A percentile compares a stretch with the other conserved stretches of the same genome.
These are phyloP conservation scores for Cyclanthera cordifolia DNA, from an alignment of 306 rosid genomes.

Conservation along the genomic window DNA sequence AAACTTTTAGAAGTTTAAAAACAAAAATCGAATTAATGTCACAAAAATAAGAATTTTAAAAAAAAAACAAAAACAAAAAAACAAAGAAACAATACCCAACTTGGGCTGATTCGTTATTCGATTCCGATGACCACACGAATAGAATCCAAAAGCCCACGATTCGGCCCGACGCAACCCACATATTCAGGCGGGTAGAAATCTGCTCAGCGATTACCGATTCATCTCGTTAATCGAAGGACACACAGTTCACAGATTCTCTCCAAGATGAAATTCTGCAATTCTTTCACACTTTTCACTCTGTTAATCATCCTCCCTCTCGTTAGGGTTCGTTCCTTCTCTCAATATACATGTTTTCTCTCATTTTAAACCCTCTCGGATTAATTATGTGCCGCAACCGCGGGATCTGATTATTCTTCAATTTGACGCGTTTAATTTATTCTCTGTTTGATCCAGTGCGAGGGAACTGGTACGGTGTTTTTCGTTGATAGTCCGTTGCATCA, in stretches of 20 bases:
- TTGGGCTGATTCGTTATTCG: neutral
- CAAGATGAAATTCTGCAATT: constrained; percentile 16
- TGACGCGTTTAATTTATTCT: neutral
- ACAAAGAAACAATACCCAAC: neutral
- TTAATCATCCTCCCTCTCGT: constrained; percentile 23
- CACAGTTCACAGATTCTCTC: constrained; percentile 10
- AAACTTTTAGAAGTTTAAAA: too few species aligned
- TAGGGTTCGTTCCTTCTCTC: constrained; percentile 24
- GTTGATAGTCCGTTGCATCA: constrained; percentile 31
- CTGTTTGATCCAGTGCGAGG: constrained; percentile 26
- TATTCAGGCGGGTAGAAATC: constrained; percentile 1
- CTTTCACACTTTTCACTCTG: constrained; percentile 17
- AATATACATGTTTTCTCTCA: neutral
- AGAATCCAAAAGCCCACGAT: constrained; percentile 11
- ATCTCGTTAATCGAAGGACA: constrained; percentile 7
- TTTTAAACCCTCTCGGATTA: neutral
- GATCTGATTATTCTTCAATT: constrained; percentile 27
- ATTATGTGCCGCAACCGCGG: neutral
- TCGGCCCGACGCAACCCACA: constrained; percentile 4
- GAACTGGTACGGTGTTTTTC: constrained; percentile 28
- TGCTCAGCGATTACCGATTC: constrained; percentile 1
- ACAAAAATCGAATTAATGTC: too few species aligned
- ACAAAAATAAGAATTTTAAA: too few species aligned
- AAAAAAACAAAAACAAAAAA: neutral
- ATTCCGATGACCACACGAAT: neutral